Evolutionary conservation across 2,329 filamentous ascomycete species (phyloP), one percentile per base, ranked within the genome.

Genomic region (Alternaria postmessia): DNA sequence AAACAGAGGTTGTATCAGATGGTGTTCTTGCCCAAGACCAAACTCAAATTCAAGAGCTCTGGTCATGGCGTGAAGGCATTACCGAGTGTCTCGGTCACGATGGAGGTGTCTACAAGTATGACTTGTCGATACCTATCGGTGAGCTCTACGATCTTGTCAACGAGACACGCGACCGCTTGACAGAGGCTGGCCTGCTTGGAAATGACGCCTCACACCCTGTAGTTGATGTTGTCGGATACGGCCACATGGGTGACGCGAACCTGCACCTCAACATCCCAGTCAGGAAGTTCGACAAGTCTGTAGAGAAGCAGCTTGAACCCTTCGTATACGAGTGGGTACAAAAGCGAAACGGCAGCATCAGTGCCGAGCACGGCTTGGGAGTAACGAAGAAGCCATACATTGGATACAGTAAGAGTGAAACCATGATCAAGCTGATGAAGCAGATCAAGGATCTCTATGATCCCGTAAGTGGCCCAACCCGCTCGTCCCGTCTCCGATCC

Each of bases 241-340:
- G 95, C 34, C 95, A 99, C 79, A 98, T 99, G 94, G 96, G 95
- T 39, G 95, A 99, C 80, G 89, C 91, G 4, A 99, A 99, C 80
- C 81, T 99, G 66, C 96, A 99, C 80, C 84, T 99, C 67, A 99
- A 99, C 79, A 87, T 99, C 34, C 86, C 91, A 1, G 91, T 92
- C 18, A 84, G 94, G 62, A 83, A 89, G 62, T 98, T 95, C 79
- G 92, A 95, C 79, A 91, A 94, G 80, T 84, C 87, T 57, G 92
- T 99, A 26, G 95, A 99, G 81, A 87, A 91, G 79, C 84, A 87
- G 26, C 85, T 99, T 39, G 95, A 99, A 82, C 95, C 96, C 0
- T 99, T 91, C 81, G 92, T 99, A 24, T 99, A 97, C 76, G 93
- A 99, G 81, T 99, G 95, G 95, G 94, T 98, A 67, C 85, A 89